Conservation (phyloP, 2,329 filamentous ascomycete species). For the Pyrenochaeta sp. region DNA sequence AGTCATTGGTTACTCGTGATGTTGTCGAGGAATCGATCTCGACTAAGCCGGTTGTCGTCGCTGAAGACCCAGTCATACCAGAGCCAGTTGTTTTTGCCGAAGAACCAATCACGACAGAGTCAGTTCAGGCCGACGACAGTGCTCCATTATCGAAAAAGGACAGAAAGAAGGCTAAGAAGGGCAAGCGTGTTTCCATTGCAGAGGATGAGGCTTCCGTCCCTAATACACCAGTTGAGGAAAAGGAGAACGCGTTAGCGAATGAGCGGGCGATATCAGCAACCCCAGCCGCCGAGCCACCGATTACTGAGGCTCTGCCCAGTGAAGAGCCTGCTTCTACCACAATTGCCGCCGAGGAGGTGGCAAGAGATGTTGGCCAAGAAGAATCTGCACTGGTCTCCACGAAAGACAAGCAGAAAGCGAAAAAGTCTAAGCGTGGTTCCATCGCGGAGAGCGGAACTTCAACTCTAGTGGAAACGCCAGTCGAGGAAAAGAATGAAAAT, state of each 20-base stretch:
- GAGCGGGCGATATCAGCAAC: not conserved
- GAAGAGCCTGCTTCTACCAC: constrained; percentile 1
- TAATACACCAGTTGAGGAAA: constrained; percentile 12
- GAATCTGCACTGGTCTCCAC: constrained; percentile 12
- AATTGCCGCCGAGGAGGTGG: constrained; percentile 6
- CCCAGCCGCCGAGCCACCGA: not conserved
- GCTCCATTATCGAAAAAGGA: constrained; percentile 52
- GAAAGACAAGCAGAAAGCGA: constrained; percentile 25
- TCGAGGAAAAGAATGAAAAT: constrained; percentile 12
- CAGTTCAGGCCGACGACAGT: constrained; percentile 4
- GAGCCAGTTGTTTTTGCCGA: not conserved
- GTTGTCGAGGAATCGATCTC: not conserved
- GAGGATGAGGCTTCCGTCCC: constrained; percentile 9
- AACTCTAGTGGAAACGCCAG: constrained; percentile 9
- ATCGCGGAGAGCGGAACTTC: constrained; percentile 7
- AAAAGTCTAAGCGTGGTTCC: constrained; percentile 20
- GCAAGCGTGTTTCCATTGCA: constrained; percentile 22
- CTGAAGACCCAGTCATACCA: not conserved
- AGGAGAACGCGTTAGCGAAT: constrained; percentile 6
- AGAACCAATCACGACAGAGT: not conserved
- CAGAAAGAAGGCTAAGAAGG: constrained; percentile 32
- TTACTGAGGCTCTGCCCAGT: not conserved
- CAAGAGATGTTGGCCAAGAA: not conserved
- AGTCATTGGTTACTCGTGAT: not conserved
- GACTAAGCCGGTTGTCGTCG: no score